Evolutionary conservation across 495 filamentous ascomycete species (phyloP), one percentile per base, ranked within the genome.

Genomic region (Tuber umbilicatum): DNA sequence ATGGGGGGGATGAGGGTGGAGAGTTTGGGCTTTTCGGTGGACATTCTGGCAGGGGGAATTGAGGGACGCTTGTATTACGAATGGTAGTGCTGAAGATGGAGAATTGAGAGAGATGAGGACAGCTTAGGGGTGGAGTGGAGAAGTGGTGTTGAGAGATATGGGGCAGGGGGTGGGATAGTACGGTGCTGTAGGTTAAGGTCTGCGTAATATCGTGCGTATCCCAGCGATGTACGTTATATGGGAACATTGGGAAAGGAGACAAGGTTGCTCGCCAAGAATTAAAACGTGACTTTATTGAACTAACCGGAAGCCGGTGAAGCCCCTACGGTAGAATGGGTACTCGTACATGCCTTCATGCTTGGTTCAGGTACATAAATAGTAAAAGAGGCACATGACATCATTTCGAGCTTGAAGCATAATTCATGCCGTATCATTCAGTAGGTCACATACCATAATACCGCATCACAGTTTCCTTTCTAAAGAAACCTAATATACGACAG

Each of bases 1-100:
- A 98, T 88, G 19, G 94, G 94, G 2, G 94, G 93, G 70, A 97
- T 88, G 75, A 89, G 83, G 27, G 70, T 69, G 19, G 79, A 75
- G 41, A 81, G 75, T 23, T 72, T 74, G 9, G 77, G 75, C 23
- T 68, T 72, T 12, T 69, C 16, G 31, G 55, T 31, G 14, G 74
- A 1, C 73, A 79, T 79, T 19, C 38, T 74, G 69, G 43, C 73
- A 43, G 47, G 19, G 16, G 42, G 9, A 39, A 69, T 73, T 73
- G 39, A 70, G 39, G n/a, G 39, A 42, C 2, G n/a, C 2, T 55
- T 14, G 50, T 31, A 31, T 64, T 64, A 3, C n/a, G 10, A 9
- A n/a, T 27, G 27, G 55, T 31, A 31, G 23, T n/a, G 23, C 2
- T 27, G 23, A 55, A 55, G 50, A n/a, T n/a, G 23, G 50, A 27